Evolutionary conservation across 1,139 yeast species (phyloP), one percentile per base, ranked within the genome.

Genomic region (Pichia sp.): DNA sequence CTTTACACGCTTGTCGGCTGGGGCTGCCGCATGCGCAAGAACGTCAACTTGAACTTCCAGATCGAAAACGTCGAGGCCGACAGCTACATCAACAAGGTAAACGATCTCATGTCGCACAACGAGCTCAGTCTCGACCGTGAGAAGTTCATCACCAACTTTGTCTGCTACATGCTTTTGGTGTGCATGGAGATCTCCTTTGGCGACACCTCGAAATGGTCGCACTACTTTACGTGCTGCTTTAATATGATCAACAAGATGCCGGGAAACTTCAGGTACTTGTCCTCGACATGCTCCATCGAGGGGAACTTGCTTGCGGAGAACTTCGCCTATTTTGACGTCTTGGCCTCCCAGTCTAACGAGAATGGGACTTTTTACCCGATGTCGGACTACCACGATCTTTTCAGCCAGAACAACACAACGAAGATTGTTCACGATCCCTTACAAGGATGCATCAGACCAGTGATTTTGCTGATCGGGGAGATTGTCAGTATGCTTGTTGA

Each of bases 381-480:
- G 59, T 60, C 62, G 11, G 71, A 69, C 45, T 76, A 75, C 58
- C 63, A 67, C 52, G 62, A 59, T 11, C 32, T 59, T 16, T 61
- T 64, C 44, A 52, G 56, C 5, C 58, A 51, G n/a, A 58, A 56
- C 30, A 52, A 53, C 44, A 42, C 59, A 3, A 55, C 51, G n/a
- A 57, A 57, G 36, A 53, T 50, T 32, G 53, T 61, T 7, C 63
- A 62, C 48, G 80, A 77, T 57, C 79, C 80, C 4, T 68, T 72
- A 43, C 80, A 76, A 59, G 80, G 81, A 1, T 75, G 79, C 59
- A 67, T 74, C 32, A 73, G 75, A 47, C 77, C 78, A 3, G 61
- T 77, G 8, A 72, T 68, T 46, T 58, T 73, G 31, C 56, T 75
- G 1, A 61, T 77, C 43, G 79, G 79, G 3, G 78, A 76, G 52